phyloP scores from a whole-genome alignment of 208 protist genomes.

The Leptomonas seymouri region DNA sequence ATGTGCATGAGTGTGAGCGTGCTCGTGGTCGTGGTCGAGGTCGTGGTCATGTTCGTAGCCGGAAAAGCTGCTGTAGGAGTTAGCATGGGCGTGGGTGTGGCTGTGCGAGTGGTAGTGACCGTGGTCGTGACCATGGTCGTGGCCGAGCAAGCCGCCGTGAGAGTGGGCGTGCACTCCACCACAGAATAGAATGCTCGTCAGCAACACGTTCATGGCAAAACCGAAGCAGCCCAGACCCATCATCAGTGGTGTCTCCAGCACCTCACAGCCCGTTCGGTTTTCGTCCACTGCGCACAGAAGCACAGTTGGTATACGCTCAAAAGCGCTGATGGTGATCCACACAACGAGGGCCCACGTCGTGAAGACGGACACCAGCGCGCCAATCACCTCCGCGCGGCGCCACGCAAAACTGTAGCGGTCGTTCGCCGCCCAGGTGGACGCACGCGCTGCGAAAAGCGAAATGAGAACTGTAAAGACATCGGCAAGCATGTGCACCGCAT shows the following conservation, averaged over 20 bases:
- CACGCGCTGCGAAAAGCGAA: conserved; percentile 26
- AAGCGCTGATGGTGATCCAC: conserved; percentile 25
- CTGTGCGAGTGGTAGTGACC: not conserved
- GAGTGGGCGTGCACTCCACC: conserved; percentile 25
- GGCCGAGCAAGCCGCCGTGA: conserved; percentile 15
- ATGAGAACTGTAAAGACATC: conserved; percentile 26
- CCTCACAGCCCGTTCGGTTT: conserved; percentile 4
- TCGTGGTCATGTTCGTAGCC: conserved; percentile 15
- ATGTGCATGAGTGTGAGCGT: conserved; percentile 2
- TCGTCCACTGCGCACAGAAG: conserved; percentile 13
- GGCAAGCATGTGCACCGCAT: conserved; percentile 20
- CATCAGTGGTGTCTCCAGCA: conserved; percentile 27
- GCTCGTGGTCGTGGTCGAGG: conserved; percentile 1
- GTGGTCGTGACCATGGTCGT: conserved; percentile 8
- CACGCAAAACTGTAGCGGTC: conserved; percentile 25
- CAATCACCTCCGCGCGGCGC: conserved; percentile 25
- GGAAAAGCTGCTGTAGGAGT: no score
- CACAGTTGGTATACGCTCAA: conserved; percentile 18
- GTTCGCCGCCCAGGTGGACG: conserved; percentile 9
- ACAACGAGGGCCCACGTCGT: conserved; percentile 25
- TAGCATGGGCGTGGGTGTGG: not conserved
- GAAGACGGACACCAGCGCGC: conserved; percentile 23
- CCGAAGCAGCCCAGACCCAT: conserved; percentile 25
- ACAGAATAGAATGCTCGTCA: conserved; percentile 25
- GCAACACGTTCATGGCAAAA: conserved; percentile 29